phyloP scores from a whole-genome alignment of 768 basidiomycete species.

The Lyophyllum atratum region DNA sequence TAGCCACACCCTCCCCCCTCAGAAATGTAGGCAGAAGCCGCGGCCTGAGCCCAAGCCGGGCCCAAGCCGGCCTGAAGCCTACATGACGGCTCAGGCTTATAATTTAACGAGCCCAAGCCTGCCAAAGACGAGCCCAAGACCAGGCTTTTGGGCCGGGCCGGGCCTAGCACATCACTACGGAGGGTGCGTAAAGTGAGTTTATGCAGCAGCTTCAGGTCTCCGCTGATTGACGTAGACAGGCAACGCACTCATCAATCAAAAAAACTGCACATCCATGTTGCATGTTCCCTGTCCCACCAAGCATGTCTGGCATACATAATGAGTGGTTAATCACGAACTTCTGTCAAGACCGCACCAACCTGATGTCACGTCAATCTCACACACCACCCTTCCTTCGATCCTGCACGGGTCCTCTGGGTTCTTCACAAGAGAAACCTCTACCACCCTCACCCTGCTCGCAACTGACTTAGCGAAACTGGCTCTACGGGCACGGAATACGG shows the following conservation, averaged over 20 bases:
- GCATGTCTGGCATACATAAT: conserved; percentile 40
- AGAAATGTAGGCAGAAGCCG: no score
- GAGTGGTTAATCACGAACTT: conserved; percentile 1
- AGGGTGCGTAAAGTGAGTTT: not conserved
- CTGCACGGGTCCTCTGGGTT: conserved; percentile 35
- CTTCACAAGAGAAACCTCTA: conserved; percentile 41
- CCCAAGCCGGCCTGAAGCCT: no score
- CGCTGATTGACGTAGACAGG: not conserved
- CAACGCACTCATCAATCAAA: conserved; percentile 49
- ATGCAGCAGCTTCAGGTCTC: not conserved
- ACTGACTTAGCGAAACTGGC: conserved; percentile 32
- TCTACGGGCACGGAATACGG: conserved; percentile 29
- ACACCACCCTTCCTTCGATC: conserved; percentile 38
- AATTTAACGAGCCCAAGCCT: no score
- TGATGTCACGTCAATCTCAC: conserved; percentile 44
- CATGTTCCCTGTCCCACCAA: conserved; percentile 36
- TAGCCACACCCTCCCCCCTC: no score
- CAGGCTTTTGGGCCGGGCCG: no score
- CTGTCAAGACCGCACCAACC: conserved; percentile 31
- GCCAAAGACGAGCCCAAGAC: no score
- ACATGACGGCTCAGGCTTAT: no score
- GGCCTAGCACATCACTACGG: no score
- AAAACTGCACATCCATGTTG: conserved; percentile 43
- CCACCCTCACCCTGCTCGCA: conserved; percentile 29
- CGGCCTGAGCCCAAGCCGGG: no score